Percentiles rank a stretch among this genome's conserved stretches.
These are phyloP conservation scores for Talaromyces sp. DNA, from an alignment of 2,329 filamentous ascomycete species.

Conservation along the genomic window DNA sequence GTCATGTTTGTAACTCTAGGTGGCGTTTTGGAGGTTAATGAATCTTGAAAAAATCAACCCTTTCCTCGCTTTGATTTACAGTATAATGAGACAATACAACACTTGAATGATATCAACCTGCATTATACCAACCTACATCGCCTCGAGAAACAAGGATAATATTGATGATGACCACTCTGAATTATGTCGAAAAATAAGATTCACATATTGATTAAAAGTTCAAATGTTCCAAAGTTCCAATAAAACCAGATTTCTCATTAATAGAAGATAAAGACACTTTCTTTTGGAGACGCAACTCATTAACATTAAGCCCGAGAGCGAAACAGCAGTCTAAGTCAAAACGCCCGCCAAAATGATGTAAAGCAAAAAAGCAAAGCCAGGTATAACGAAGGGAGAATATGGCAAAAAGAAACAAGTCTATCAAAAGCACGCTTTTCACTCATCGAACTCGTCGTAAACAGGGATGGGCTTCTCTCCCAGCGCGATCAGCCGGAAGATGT, in stretches of 20 bases:
- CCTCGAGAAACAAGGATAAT: too few species aligned
- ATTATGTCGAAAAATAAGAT: too few species aligned
- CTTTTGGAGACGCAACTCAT: not conserved
- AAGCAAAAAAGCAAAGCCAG: not conserved
- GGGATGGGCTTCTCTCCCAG: constrained; percentile 55
- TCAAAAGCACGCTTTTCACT: constrained; percentile 16
- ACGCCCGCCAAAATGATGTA: constrained; percentile 8
- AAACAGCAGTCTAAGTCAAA: constrained; percentile 9
- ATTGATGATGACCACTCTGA: too few species aligned
- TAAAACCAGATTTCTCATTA: too few species aligned
- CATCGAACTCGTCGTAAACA: constrained; percentile 40
- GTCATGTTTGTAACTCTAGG: constrained; percentile 12
- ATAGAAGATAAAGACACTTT: not conserved
- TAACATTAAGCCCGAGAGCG: not conserved
- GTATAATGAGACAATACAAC: not conserved
- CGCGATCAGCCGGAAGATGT: constrained; percentile 55
- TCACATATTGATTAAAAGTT: too few species aligned
- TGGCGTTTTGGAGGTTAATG: constrained; percentile 7
- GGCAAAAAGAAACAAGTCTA: constrained; percentile 18
- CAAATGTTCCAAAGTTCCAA: too few species aligned
- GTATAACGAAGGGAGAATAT: not conserved
- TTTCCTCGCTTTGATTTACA: not conserved
- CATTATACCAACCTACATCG: too few species aligned
- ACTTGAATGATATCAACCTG: not conserved
- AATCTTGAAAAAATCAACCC: not conserved